Evolutionary conservation across 495 filamentous ascomycete genomes (phyloP).

Genomic region (Neurospora pannonica): DNA sequence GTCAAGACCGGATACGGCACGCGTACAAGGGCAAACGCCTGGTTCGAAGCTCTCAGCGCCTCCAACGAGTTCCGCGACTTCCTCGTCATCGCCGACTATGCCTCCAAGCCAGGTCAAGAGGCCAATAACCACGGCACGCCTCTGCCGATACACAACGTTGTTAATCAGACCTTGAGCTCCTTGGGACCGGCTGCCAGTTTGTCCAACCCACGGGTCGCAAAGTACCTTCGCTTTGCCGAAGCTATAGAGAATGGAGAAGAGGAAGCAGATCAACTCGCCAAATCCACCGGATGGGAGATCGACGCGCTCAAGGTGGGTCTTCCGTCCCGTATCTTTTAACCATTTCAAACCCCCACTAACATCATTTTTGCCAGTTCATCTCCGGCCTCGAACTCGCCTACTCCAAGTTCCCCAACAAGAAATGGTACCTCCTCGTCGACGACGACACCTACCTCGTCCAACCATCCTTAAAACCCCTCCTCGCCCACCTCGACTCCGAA

Average conservation of each 20-base stretch:
- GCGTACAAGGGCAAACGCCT: constrained; percentile 22
- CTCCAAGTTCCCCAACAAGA: constrained; percentile 31
- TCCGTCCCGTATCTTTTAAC: too few relatives aligned
- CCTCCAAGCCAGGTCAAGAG: constrained; percentile 1
- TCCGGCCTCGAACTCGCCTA: constrained; percentile 34
- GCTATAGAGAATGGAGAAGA: constrained; percentile 26
- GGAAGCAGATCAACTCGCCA: constrained; percentile 22
- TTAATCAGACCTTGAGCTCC: constrained; percentile 21
- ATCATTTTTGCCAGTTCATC: constrained; percentile 25
- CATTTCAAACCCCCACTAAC: too few relatives aligned
- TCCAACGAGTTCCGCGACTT: constrained; percentile 20
- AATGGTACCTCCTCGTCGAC: constrained; percentile 40
- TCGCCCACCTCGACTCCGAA: constrained; percentile 29
- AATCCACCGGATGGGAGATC: constrained; percentile 36
- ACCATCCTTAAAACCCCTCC: constrained; percentile 27
- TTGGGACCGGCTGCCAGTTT: background rate
- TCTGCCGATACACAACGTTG: constrained; percentile 25
- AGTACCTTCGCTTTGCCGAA: constrained; percentile 26
- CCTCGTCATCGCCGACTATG: constrained; percentile 34
- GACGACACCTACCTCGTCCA: constrained; percentile 40
- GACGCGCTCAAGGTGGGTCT: constrained; percentile 44
- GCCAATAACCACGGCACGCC: constrained; percentile 9
- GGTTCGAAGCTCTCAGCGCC: constrained; percentile 26
- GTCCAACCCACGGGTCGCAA: constrained; percentile 20
- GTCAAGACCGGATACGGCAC: constrained; percentile 41